These are phyloP conservation scores for Globisporangium splendens DNA, from an alignment of 352 stramenopile genomes.

Conservation along the genomic window DNA sequence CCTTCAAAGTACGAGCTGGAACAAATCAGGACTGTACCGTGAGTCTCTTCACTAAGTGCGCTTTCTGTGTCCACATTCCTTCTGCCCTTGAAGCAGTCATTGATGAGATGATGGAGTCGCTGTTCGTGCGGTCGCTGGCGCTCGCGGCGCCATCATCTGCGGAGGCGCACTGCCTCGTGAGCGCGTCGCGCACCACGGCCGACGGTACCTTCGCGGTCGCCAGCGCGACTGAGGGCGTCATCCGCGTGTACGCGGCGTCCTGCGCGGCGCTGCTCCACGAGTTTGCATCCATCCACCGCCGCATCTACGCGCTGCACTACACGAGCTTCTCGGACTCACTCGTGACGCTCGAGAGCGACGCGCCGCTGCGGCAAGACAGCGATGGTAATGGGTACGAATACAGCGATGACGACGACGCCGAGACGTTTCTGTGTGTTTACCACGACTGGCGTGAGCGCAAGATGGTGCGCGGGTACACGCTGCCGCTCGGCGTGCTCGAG, in stretches of 20 bases:
- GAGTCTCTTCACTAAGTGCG: background rate
- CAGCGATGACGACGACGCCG: constrained; percentile 37
- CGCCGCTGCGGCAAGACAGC: background rate
- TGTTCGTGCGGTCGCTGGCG: constrained; percentile 68
- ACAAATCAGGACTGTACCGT: background rate
- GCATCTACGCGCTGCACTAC: constrained; percentile 71
- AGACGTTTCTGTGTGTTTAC: constrained; percentile 86
- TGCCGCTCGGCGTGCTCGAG: constrained; percentile 74
- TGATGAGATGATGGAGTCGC: constrained; percentile 68
- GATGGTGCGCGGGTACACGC: constrained; percentile 78
- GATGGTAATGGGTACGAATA: constrained; percentile 9
- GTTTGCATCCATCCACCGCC: constrained; percentile 72
- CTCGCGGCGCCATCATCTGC: constrained; percentile 22
- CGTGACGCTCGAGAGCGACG: constrained; percentile 78
- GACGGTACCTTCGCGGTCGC: constrained; percentile 77
- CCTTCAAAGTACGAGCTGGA: background rate
- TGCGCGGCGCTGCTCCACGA: constrained; percentile 77
- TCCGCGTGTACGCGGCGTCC: constrained; percentile 77
- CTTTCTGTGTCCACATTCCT: background rate
- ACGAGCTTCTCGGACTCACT: constrained; percentile 86
- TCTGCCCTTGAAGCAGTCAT: background rate
- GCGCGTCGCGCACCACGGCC: constrained; percentile 53
- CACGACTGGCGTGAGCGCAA: constrained; percentile 82
- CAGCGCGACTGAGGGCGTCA: constrained; percentile 55
- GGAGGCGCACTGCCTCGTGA: constrained; percentile 46